phyloP scores from a whole-genome alignment of 345 rosid species.

The Eucalyptus microcorys region DNA sequence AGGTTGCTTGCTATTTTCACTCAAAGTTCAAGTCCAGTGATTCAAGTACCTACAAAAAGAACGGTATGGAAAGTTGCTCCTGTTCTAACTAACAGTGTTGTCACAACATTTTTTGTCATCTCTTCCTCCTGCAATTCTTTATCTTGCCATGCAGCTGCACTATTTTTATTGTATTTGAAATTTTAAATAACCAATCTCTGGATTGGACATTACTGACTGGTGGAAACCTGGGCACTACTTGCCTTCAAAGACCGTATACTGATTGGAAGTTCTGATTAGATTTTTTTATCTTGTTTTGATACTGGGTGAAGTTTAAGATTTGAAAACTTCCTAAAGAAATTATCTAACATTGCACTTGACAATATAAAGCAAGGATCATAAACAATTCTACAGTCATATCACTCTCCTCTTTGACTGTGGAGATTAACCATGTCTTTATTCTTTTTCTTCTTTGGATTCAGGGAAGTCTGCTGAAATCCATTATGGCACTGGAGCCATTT shows the following conservation, averaged over 20 bases:
- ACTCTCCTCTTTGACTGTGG: neutral
- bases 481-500: constrained; percentile 64
- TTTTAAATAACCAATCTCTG: neutral
- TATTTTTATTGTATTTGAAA: neutral
- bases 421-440: neutral
- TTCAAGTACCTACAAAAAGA: constrained; percentile 61
- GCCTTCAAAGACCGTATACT: neutral
- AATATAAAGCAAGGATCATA: neutral
- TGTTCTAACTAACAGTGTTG: neutral
- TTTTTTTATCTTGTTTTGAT: neutral
- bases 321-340: neutral
- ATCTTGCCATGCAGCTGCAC: neutral
- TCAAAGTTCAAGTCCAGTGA: constrained; percentile 65
- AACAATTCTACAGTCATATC: neutral
- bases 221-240: neutral
- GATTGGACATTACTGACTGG: neutral
- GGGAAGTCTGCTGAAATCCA: constrained; percentile 73
- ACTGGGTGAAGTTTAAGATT: neutral
- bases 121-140: neutral
- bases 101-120: neutral
- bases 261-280: neutral
- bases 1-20: constrained; percentile 88
- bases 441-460: constrained; percentile 8
- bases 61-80: constrained; percentile 28
- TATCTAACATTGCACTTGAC: neutral